Evolutionary conservation across 164 flowering plant species (phyloP).

Genomic region (Berberis vulgaris): DNA sequence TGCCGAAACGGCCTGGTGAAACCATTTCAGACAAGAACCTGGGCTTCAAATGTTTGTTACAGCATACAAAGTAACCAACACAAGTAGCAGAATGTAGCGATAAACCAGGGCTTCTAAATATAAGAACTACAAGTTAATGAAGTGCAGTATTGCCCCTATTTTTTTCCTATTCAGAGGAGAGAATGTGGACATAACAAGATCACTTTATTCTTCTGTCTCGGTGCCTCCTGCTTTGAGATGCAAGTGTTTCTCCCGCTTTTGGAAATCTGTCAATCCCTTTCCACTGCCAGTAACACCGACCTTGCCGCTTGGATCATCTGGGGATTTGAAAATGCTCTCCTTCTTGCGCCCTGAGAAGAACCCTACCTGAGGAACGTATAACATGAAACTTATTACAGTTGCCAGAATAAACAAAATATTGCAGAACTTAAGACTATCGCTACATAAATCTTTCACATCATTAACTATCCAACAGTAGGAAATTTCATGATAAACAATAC

Average conservation of each 20-base stretch:
- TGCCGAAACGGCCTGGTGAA: too few species aligned
- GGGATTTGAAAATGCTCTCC: slow-evolving; percentile 99
- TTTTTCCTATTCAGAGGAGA: slow-evolving; percentile 20
- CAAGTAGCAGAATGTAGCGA: too few species aligned
- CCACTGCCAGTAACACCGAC: slow-evolving; percentile 98
- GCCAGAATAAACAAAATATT: too few species aligned
- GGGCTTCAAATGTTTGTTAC: too few species aligned
- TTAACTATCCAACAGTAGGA: too few species aligned
- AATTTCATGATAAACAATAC: too few species aligned
- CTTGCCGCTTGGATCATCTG: slow-evolving; percentile 93
- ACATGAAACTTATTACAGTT: too few species aligned
- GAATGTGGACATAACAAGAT: background rate
- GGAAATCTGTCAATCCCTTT: slow-evolving; percentile 92
- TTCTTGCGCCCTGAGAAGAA: slow-evolving; percentile 93
- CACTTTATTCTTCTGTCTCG: slow-evolving; percentile 52
- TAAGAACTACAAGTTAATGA: too few species aligned
- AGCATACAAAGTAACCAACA: too few species aligned
- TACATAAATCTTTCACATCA: too few species aligned
- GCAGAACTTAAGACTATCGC: too few species aligned
- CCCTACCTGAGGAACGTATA: slow-evolving; percentile 37
- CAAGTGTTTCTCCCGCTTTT: slow-evolving; percentile 88
- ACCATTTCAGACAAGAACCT: too few species aligned
- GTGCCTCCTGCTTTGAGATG: slow-evolving; percentile 73
- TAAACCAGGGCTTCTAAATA: background rate
- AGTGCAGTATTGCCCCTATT: background rate